Base-by-base conservation (phyloP, 75 land plant species). In the Selaginella moellendorffii region DNA sequence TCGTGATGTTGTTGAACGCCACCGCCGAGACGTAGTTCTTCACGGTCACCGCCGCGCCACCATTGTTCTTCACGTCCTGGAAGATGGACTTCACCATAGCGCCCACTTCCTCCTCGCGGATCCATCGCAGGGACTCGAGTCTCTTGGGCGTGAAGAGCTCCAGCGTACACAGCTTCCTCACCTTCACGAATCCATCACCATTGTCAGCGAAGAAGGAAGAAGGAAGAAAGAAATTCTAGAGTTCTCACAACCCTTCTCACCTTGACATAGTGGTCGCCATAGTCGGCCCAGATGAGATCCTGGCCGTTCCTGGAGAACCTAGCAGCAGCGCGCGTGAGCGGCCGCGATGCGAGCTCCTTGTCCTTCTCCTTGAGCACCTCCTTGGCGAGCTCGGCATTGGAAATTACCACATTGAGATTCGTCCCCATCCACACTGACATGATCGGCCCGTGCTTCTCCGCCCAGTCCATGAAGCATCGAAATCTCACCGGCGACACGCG, bases 251-350 rank as follows among this genome's bases (percentile, higher is more conserved):
- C n/a, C n/a, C n/a, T n/a, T n/a, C n/a, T n/a, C n/a, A n/a, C n/a
- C n/a, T n/a, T n/a, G n/a, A n/a, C n/a, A n/a, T n/a, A n/a, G n/a
- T n/a, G n/a, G n/a, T n/a, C n/a, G n/a, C n/a, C n/a, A 65, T 88
- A 92, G 65, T 92, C 98, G 0, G 98, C 90, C 98, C 98, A 92
- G 65, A 92, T 88, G 23, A 92, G 78, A 56, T 92, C 98, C 79
- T 81, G 73, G 19, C 98, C 98, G 59, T 82, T 81, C 26, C 83
- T 63, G 67, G 90, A 88, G 64, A 92, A 85, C 70, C 69, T 69
- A 0, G 79, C 83, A 2, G 86, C 78, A 5, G 88, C 80, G 42
- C 93, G 28, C 54, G 65, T 84, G 69, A 93, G 62, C 26, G 74
- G 80, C 54, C 96, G 69, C 10, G 83, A 81, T 0, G 99, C 81